Conservation (phyloP, 805 yeast species). For the Starmerella etchellsii region DNA sequence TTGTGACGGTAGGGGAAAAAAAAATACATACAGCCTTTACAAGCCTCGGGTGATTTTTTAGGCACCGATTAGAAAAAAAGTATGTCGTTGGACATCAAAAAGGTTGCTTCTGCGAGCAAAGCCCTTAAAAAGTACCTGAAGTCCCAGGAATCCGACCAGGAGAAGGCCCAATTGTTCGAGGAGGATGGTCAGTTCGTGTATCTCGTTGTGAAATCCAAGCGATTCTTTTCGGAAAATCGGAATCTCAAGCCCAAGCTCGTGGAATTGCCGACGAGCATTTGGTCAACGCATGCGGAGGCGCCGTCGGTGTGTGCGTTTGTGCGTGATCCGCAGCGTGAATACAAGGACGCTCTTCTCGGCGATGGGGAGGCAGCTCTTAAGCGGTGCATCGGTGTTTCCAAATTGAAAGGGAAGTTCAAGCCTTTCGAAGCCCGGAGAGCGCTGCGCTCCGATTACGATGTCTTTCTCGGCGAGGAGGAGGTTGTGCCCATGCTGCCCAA, state of each 20-base stretch:
- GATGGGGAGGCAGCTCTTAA: constrained; percentile 18
- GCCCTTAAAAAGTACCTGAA: constrained; percentile 54
- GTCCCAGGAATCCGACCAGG: constrained; percentile 25
- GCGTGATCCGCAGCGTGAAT: constrained; percentile 45
- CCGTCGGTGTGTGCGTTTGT: constrained; percentile 52
- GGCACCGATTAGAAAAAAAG: background rate
- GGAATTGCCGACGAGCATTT: constrained; percentile 35
- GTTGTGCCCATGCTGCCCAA: constrained; percentile 70
- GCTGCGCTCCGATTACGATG: constrained; percentile 51
- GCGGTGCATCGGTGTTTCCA: constrained; percentile 54
- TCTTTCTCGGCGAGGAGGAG: constrained; percentile 76
- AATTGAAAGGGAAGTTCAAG: constrained; percentile 73
- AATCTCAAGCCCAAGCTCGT: constrained; percentile 33
- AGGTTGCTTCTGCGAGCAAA: constrained; percentile 27
- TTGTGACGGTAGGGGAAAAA: too few species aligned
- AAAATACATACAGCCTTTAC: too few species aligned
- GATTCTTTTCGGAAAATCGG: constrained; percentile 47
- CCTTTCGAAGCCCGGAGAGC: constrained; percentile 80
- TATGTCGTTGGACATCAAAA: constrained; percentile 20
- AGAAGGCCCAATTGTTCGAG: constrained; percentile 39
- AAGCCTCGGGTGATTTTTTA: too few species aligned
- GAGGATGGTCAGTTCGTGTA: constrained; percentile 41
- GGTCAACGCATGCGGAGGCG: constrained; percentile 30
- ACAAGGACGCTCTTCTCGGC: constrained; percentile 28
- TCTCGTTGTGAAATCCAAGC: constrained; percentile 52